Evolutionary conservation across 495 filamentous ascomycete genomes (phyloP).

Genomic region (Aspergillus indologenus): DNA sequence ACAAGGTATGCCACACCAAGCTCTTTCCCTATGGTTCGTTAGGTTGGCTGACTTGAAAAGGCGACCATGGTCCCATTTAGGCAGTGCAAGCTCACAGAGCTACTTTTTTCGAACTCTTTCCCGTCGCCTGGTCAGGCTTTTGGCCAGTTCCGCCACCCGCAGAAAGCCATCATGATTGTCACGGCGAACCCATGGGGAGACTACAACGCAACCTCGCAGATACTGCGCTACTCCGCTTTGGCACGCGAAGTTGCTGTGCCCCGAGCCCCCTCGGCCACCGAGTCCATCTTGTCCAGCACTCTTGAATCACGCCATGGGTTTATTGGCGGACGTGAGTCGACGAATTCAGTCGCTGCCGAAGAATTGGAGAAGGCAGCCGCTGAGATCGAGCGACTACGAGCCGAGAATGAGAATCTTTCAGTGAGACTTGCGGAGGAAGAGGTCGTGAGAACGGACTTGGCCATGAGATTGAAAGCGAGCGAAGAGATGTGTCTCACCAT

Average conservation of each 20-base stretch:
- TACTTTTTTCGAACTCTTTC: slow-evolving; percentile 94
- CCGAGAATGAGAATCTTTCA: slow-evolving; percentile 65
- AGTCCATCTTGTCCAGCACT: slow-evolving; percentile 53
- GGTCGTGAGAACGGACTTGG: slow-evolving; percentile 51
- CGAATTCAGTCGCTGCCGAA: slow-evolving; percentile 51
- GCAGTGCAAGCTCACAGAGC: slow-evolving; percentile 94
- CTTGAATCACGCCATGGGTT: slow-evolving; percentile 31
- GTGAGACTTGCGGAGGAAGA: slow-evolving; percentile 61
- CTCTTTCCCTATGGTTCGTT: slow-evolving; percentile 1
- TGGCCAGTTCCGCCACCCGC: slow-evolving; percentile 56
- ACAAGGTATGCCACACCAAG: slow-evolving; percentile 56
- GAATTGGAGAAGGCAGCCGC: slow-evolving; percentile 73
- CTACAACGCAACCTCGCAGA: slow-evolving; percentile 95
- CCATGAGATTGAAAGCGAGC: slow-evolving; percentile 53
- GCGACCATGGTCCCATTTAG: slow-evolving; percentile 83
- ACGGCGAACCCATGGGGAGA: slow-evolving; percentile 92
- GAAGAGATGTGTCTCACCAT: slow-evolving; percentile 68
- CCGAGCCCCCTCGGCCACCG: slow-evolving; percentile 73
- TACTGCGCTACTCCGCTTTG: slow-evolving; percentile 89
- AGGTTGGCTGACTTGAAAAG: slow-evolving; percentile 35
- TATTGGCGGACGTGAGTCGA: slow-evolving; percentile 47
- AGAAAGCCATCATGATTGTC: slow-evolving; percentile 93
- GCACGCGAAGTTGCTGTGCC: slow-evolving; percentile 93
- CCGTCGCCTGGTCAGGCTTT: slow-evolving; percentile 59
- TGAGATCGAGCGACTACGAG: slow-evolving; percentile 70